Base-by-base conservation (phyloP, 1,139 yeast genomes). In the Pichia cactophila region DNA sequence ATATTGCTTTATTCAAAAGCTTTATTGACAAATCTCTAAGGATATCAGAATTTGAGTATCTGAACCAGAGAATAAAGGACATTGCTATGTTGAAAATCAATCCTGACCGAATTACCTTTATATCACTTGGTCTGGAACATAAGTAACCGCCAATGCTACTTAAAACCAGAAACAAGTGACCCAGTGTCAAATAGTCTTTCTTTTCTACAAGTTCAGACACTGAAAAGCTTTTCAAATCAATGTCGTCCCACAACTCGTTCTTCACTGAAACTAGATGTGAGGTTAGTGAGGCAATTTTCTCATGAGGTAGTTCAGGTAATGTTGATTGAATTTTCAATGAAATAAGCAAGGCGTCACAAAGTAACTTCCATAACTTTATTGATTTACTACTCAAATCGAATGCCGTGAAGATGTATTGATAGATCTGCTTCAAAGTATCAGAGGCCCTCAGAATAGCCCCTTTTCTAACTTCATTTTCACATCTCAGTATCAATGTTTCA, bases 71-170 rank as follows among this genome's bases (percentile, higher is more conserved):
- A 43, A 82, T 66, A 53, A 81, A 78, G 0, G 88, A 73, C 33
- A 84, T 64, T 1, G 95, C 96, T 35, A 87, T 65, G 60, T 90
- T 89, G 64, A 78, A 86, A 65, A 77, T 74, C 1, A 78, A 71
- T 12, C 82, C 72, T 0, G 96, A 79, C 44, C 78, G 69, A 20
- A 83, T 63, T n/a, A 75, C 67, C 59, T 78, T 75, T 29, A 79
- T 65, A 36, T 71, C 65, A 9, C 53, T 59, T n/a, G 72, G 73
- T 36, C 41, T 46, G 9, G 33, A 11, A 33, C 43, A 41, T 11
- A 42, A 26, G 29, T 42, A 51, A 6, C 47, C 50, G 0, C 45
- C 50, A 41, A 69, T 45, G n/a, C 37, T 26, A 8, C 42, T 45
- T 9, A 55, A 16, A 4, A 56, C 49, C 9, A 37, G 39, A 38